Conservation (phyloP, 176 grass and related monocot genomes). For the Typha latifolia region DNA sequence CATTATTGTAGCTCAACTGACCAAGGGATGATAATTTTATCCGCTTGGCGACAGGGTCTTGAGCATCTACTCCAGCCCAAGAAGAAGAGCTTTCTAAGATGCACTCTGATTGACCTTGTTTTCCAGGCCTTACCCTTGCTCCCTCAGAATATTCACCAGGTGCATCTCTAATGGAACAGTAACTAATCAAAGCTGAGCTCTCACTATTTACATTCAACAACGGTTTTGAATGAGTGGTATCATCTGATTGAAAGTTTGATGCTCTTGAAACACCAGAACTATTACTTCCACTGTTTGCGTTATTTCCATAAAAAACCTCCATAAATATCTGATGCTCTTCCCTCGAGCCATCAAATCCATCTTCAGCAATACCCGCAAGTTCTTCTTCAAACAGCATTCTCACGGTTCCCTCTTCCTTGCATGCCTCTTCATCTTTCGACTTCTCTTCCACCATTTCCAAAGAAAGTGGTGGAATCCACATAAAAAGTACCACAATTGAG, state of each 20-base stretch:
- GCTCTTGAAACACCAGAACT: constrained; percentile 1
- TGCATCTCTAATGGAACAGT: background rate
- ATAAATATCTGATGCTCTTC: constrained; percentile 57
- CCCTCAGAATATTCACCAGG: background rate
- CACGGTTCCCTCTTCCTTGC: constrained; percentile 54
- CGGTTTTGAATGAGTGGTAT: too few relatives aligned
- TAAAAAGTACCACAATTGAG: background rate
- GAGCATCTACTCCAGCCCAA: constrained; percentile 5
- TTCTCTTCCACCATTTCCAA: constrained; percentile 10
- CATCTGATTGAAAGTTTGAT: too few relatives aligned
- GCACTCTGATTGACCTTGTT: constrained; percentile 4
- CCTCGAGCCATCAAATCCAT: constrained; percentile 48
- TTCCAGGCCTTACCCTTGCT: background rate
- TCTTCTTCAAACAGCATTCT: constrained; percentile 69
- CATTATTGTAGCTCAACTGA: background rate
- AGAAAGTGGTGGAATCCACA: background rate
- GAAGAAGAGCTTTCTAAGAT: constrained; percentile 7
- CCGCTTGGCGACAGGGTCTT: constrained; percentile 4
- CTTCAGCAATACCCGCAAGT: constrained; percentile 17
- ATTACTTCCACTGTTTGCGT: background rate
- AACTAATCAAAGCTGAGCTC: constrained; percentile 1
- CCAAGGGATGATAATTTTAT: constrained; percentile 25
- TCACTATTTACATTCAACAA: too few relatives aligned
- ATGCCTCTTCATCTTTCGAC: constrained; percentile 11
- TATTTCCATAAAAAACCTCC: constrained; percentile 40